Conservation (phyloP, 495 filamentous ascomycete genomes). For the Delitschia confertaspora region DNA sequence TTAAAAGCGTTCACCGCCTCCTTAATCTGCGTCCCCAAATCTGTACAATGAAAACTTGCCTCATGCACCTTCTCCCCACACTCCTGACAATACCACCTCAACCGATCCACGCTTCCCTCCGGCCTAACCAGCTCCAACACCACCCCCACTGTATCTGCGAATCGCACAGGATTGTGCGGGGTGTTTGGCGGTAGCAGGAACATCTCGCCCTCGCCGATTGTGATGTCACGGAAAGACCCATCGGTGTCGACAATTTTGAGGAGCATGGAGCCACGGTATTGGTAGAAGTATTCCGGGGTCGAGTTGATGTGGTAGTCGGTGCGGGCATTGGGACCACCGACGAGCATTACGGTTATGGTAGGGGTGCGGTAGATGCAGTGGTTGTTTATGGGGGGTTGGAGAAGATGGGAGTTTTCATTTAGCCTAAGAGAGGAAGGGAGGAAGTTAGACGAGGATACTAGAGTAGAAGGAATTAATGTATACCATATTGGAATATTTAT, state of each 20-base stretch:
- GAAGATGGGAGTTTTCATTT: slow-evolving; percentile 79
- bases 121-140: slow-evolving; percentile 86
- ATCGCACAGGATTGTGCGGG: slow-evolving; percentile 73
- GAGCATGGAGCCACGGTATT: slow-evolving; percentile 85
- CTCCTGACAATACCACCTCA: slow-evolving; percentile 82
- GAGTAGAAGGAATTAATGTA: slow-evolving; percentile 16
- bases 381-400: slow-evolving; percentile 94
- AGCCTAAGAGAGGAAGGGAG: slow-evolving; percentile 52
- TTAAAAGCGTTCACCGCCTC: slow-evolving; percentile 79
- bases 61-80: slow-evolving; percentile 75
- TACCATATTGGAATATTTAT: slow-evolving; percentile 85
- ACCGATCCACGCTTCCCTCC: slow-evolving; percentile 56
- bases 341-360: slow-evolving; percentile 77
- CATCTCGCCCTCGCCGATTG: slow-evolving; percentile 87
- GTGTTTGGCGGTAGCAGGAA: slow-evolving; percentile 85
- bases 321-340: slow-evolving; percentile 90
- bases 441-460: neutral
- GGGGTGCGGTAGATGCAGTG: slow-evolving; percentile 90
- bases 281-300: slow-evolving; percentile 97
- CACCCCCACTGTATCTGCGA: slow-evolving; percentile 63
- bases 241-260: slow-evolving; percentile 80
- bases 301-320: slow-evolving; percentile 98
- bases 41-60: slow-evolving; percentile 75
- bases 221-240: slow-evolving; percentile 64
- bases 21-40: slow-evolving; percentile 96